Evolutionary conservation across 192 early-diverging fungal genomes (phyloP).

Genomic region (Rhizophagus sp.): DNA sequence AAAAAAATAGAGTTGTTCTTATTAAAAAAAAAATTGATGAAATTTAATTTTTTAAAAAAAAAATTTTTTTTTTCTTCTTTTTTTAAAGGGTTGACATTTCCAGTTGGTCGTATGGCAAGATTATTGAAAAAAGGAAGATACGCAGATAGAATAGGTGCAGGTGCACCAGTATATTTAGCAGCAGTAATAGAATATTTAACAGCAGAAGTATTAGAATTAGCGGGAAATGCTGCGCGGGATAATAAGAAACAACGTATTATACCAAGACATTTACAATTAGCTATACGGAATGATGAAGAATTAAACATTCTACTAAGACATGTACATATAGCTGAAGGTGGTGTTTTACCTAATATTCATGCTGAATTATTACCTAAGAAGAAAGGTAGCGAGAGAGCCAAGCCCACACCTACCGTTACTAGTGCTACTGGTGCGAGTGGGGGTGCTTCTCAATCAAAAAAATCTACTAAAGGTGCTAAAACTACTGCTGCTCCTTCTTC

Average conservation of each 20-base stretch:
- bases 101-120: conserved; percentile 38
- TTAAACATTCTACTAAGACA: conserved; percentile 41
- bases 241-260: conserved; percentile 41
- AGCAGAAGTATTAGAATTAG: conserved; percentile 39
- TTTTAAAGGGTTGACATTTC: conserved; percentile 32
- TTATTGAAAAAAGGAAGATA: conserved; percentile 41
- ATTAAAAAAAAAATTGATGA: no score
- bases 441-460: not conserved
- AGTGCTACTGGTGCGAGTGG: not conserved
- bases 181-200: conserved; percentile 41
- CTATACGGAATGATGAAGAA: conserved; percentile 45
- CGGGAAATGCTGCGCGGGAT: conserved; percentile 41
- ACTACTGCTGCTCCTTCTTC: not conserved
- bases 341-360: conserved; percentile 45
- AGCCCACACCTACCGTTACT: not conserved
- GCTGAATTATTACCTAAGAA: conserved; percentile 38
- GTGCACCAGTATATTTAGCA: conserved; percentile 40
- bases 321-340: conserved; percentile 44
- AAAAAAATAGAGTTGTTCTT: not conserved
- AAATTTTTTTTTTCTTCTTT: not conserved
- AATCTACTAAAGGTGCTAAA: conserved; percentile 7
- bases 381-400: conserved; percentile 22
- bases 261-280: conserved; percentile 43
- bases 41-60: not conserved
- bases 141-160: conserved; percentile 39